phyloP scores from a whole-genome alignment of 768 basidiomycete genomes.

The Psilocybe cubensis region DNA sequence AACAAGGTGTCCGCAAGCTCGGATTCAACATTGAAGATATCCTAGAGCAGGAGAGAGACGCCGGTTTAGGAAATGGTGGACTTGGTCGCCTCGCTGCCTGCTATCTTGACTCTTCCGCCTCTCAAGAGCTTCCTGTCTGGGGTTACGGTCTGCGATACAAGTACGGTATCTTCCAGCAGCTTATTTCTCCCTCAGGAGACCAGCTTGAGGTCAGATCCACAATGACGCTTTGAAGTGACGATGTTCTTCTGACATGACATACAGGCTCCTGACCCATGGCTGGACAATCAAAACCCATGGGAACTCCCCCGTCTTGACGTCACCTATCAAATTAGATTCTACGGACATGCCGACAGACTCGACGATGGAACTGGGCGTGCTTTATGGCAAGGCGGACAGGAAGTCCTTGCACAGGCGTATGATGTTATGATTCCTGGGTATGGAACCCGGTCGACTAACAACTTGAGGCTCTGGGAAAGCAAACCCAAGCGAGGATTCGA shows the following conservation, averaged over 20 bases:
- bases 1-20: constrained; percentile 67
- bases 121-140: constrained; percentile 91
- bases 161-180: constrained; percentile 95
- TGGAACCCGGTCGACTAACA: constrained; percentile 85
- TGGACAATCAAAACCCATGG: constrained; percentile 88
- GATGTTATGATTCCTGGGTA: constrained; percentile 95
- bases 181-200: constrained; percentile 82
- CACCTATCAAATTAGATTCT: constrained; percentile 84
- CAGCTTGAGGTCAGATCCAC: constrained; percentile 63
- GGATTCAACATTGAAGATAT: constrained; percentile 92
- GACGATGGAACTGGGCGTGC: constrained; percentile 62
- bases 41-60: constrained; percentile 89
- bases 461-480: constrained; percentile 83
- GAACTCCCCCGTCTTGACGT: constrained; percentile 89
- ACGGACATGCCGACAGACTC: constrained; percentile 77
- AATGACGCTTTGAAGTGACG: background rate
- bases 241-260: background rate
- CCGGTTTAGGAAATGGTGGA: constrained; percentile 94
- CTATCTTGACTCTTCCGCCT: constrained; percentile 93
- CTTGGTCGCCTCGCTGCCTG: constrained; percentile 96
- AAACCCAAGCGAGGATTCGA: constrained; percentile 92
- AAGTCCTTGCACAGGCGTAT: constrained; percentile 92
- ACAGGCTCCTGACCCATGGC: constrained; percentile 89
- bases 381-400: constrained; percentile 87
- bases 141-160: constrained; percentile 94